phyloP scores from a whole-genome alignment of 805 yeast species.

The Zygoascus tannicola region DNA sequence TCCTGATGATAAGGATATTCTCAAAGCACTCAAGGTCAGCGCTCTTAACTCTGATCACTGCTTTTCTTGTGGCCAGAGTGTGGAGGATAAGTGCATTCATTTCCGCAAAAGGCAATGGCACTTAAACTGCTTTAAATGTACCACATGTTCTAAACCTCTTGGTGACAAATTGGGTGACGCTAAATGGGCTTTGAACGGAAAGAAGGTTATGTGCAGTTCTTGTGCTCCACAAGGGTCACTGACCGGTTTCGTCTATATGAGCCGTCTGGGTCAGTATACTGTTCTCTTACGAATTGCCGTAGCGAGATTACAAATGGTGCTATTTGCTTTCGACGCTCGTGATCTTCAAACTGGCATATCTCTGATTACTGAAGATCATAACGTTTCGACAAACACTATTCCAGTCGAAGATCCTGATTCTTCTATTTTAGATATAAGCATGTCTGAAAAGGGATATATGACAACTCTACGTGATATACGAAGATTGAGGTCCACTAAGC shows the following conservation, averaged over 20 bases:
- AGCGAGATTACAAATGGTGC: slow-evolving; percentile 46
- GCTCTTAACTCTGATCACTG: slow-evolving; percentile 64
- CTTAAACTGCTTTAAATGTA: slow-evolving; percentile 58
- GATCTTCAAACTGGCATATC: slow-evolving; percentile 10
- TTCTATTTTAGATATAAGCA: too few species aligned
- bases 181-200: slow-evolving; percentile 30
- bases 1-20: slow-evolving; percentile 22
- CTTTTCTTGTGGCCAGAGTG: slow-evolving; percentile 56
- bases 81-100: slow-evolving; percentile 73
- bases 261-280: slow-evolving; percentile 63
- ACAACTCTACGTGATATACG: slow-evolving; percentile 70
- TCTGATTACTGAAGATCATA: neutral
- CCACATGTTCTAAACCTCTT: slow-evolving; percentile 42
- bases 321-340: slow-evolving; percentile 20
- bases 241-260: slow-evolving; percentile 42
- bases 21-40: slow-evolving; percentile 17
- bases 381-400: neutral
- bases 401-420: too few species aligned
- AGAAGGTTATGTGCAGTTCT: slow-evolving; percentile 45
- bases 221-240: slow-evolving; percentile 40
- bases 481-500: slow-evolving; percentile 62
- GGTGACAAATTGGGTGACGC: slow-evolving; percentile 28
- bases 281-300: slow-evolving; percentile 78
- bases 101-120: slow-evolving; percentile 70
- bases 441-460: slow-evolving; percentile 39